Base-by-base conservation (phyloP, 805 yeast species). In the Kluyveromyces dobzhanskii region DNA sequence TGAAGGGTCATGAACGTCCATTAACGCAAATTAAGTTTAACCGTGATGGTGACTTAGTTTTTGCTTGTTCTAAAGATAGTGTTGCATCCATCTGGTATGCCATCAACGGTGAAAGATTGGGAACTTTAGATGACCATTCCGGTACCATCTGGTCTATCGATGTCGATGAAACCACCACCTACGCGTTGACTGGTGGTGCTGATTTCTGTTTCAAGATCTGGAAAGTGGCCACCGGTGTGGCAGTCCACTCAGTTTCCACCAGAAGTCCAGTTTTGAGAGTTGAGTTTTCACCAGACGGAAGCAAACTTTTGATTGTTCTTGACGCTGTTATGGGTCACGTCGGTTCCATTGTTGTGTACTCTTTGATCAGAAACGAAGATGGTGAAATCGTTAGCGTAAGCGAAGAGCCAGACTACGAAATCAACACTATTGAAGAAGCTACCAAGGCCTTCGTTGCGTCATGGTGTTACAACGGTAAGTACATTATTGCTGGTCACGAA, bases 81-180 rank as follows among this genome's bases (percentile, higher is more conserved):
- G 76, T 79, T 39, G 95, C 94, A 2, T 80, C 88, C 34, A 80
- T 90, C 45, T 94, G 97, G 97, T 92, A 75, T 65, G 77, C 97
- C 23, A 79, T 83, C 46, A 90, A 88, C 61, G 99, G 99, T 54
- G 98, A 92, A 67, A 78, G 97, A 63, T 65, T 92, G 43, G 99
- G 98, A 37, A 92, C 99, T 44, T 75, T 85, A 50, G 77, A 65
- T 31, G 88, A 88, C 8, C 97, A 92, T 62, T 72, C 73, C 43
- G 98, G 98, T 79, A 84, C 96, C 39, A 80, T 92, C 54, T 86
- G 94, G 92, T 80, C 95, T 25, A 80, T 92, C 48, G 97, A 88
- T 60, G 80, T 87, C 33, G 92, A 85, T 61, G 62, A 67, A 30
- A 71, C 73, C 41, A 71, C 90, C n/a, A 68, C 71, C 30, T 72